Base-by-base conservation (phyloP, 257 asterid species). In the Nicotiana undulata region DNA sequence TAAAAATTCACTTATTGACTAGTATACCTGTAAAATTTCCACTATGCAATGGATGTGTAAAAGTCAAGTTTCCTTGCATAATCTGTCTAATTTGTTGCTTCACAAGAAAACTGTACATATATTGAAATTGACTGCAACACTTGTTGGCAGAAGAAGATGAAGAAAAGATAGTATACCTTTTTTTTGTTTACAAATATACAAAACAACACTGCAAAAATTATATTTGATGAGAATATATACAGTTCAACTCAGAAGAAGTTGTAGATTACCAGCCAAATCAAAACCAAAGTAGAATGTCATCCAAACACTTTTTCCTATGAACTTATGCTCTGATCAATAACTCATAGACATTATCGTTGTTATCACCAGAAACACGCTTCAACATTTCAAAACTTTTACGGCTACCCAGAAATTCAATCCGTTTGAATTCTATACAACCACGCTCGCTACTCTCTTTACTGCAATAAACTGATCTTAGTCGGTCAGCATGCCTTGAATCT, bases 381-480 rank as follows among this genome's bases (percentile, higher is more conserved):
- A 95, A 58, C 99, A 92, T 93, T 82, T 95, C 99, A 79, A 95
- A 95, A 86, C 97, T 92, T 91, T 80, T 92, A 18, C 97, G 94
- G 80, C 99, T 93, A 3, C 98, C 99, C 63, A 95, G 89, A 84
- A 95, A 92, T 74, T 92, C 93, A 15, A 93, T 86, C 86, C 99
- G 82, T 86, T 88, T 93, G 79, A 92, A 90, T 24, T 85, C 88
- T 9, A 91, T 79, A 64, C 12, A 34, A 67, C 85, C 87, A 18
- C 28, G 79, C 44, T 88, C 83, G 51, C 88, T 74, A 2, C 87
- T 84, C 83, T 87, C 93, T 80, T 89, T 87, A 80, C 95, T 84
- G 63, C 92, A 82, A 83, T 89, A 92, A 24, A 89, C 84, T 29
- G 90, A 84, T 81, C 99, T 85, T 26, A 96, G 92, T 52, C 90